phyloP scores from a whole-genome alignment of 345 rosid genomes.

The Gynandropsis gynandra region DNA sequence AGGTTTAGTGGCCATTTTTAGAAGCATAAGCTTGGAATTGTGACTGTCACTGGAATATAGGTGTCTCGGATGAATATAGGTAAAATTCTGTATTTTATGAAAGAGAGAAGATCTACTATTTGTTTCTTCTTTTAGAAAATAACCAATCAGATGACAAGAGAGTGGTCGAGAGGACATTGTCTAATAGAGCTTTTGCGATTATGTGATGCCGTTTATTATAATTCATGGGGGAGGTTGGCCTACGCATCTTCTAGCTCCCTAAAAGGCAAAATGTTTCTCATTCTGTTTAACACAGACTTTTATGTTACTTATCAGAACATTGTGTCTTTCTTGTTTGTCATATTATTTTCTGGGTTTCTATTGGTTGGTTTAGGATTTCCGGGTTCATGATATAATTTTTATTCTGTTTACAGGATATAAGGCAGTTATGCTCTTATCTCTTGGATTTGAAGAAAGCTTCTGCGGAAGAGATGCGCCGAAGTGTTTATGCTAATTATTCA shows the following conservation, averaged over 20 bases:
- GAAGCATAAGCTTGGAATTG: neutral
- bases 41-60: neutral
- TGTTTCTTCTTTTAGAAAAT: neutral
- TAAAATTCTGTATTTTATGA: neutral
- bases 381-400: neutral
- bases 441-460: conserved; percentile 95
- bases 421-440: conserved; percentile 67
- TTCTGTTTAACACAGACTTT: neutral
- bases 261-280: neutral
- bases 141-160: neutral
- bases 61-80: neutral
- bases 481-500: conserved; percentile 94
- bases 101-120: neutral
- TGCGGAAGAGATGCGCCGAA: conserved; percentile 97
- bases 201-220: neutral
- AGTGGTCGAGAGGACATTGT: neutral
- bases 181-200: neutral
- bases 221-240: neutral
- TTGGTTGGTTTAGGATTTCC: neutral
- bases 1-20: neutral
- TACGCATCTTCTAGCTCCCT: conserved; percentile 1
- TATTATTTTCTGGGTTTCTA: neutral
- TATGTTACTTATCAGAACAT: neutral
- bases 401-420: conserved; percentile 61
- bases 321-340: neutral